Conservation (phyloP, 257 asterid genomes). For the Gentiana macrophylla region DNA sequence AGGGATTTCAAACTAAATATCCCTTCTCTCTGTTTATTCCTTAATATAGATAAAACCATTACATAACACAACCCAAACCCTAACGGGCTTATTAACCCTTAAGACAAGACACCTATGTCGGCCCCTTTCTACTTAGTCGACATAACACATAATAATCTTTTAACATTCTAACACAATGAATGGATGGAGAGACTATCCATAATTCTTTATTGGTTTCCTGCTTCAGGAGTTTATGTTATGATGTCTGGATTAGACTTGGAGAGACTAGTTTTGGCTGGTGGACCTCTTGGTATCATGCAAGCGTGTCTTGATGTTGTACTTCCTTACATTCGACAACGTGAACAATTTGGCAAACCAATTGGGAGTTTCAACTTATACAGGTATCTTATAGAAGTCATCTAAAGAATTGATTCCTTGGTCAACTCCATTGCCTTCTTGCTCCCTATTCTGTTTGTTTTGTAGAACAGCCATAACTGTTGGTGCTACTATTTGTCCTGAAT, state of each 20-base stretch:
- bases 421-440: not conserved
- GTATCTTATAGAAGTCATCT: constrained; percentile 16
- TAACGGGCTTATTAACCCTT: no score
- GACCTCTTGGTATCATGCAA: constrained; percentile 97
- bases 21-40: no score
- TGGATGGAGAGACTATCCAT: constrained; percentile 4
- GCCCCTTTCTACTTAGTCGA: no score
- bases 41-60: no score
- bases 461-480: constrained; percentile 1
- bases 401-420: not conserved
- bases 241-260: constrained; percentile 96
- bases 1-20: no score
- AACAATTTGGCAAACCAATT: constrained; percentile 87
- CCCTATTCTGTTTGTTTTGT: not conserved
- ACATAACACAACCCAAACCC: no score
- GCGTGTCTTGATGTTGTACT: constrained; percentile 91
- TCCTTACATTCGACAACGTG: constrained; percentile 80
- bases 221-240: constrained; percentile 94
- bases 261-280: constrained; percentile 93
- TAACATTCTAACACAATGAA: no score
- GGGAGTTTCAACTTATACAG: constrained; percentile 96
- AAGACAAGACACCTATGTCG: not conserved
- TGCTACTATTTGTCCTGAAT: constrained; percentile 14
- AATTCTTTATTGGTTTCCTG: constrained; percentile 14
- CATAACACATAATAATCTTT: no score